Evolutionary conservation across 768 basidiomycete genomes (phyloP).

Genomic region (Boletus sensibilis): DNA sequence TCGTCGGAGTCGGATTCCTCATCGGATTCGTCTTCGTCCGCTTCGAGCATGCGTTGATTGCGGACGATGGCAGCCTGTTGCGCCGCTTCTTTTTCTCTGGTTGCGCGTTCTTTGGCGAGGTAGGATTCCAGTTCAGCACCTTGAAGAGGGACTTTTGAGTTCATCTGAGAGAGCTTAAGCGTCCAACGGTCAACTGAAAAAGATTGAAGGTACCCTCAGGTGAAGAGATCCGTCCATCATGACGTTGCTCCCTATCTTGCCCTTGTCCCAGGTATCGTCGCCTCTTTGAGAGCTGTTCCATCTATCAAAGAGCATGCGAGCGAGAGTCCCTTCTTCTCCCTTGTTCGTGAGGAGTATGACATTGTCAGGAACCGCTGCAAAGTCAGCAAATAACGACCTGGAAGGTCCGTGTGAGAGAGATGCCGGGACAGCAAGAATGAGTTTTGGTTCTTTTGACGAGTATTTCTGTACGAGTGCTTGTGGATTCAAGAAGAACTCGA

Average conservation of each 20-base stretch:
- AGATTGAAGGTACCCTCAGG: slow-evolving; percentile 51
- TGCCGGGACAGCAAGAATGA: slow-evolving; percentile 90
- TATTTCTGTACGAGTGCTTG: slow-evolving; percentile 78
- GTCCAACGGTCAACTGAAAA: background rate
- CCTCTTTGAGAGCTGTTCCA: slow-evolving; percentile 86
- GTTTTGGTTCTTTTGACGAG: slow-evolving; percentile 85
- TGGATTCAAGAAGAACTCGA: slow-evolving; percentile 89
- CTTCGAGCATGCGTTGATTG: slow-evolving; percentile 87
- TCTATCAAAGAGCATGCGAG: slow-evolving; percentile 72
- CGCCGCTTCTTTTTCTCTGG: slow-evolving; percentile 81
- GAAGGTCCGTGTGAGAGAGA: slow-evolving; percentile 93
- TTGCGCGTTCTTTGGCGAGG: slow-evolving; percentile 69
- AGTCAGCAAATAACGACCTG: slow-evolving; percentile 79
- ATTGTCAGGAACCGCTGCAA: slow-evolving; percentile 80
- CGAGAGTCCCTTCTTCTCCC: slow-evolving; percentile 78
- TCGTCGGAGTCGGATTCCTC: slow-evolving; percentile 64
- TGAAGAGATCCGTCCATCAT: slow-evolving; percentile 73
- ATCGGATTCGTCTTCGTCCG: slow-evolving; percentile 87
- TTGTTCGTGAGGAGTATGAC: slow-evolving; percentile 83
- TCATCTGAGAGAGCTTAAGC: slow-evolving; percentile 52
- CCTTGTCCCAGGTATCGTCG: slow-evolving; percentile 84
- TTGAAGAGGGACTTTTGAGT: slow-evolving; percentile 84
- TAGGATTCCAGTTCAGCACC: slow-evolving; percentile 85
- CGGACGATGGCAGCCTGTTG: slow-evolving; percentile 82
- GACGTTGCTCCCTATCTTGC: slow-evolving; percentile 82